A percentile compares a stretch with the other conserved stretches of the same genome.
phyloP scores from a whole-genome alignment of 2,329 filamentous ascomycete species.

The Emmonsia crescens region DNA sequence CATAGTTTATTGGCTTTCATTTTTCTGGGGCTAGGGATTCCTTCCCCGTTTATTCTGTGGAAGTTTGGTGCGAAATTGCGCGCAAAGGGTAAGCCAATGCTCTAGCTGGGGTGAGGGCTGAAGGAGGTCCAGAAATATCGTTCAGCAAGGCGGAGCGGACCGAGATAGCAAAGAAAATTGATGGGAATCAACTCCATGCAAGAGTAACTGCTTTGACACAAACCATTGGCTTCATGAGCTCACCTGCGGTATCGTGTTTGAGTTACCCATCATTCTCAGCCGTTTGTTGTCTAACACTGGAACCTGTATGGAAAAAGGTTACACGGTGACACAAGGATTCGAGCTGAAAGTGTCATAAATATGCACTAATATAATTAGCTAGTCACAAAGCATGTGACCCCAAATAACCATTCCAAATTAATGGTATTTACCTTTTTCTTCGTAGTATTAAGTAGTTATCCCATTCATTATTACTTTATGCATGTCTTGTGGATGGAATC shows the following conservation, averaged over 20 bases:
- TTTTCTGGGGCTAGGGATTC: conserved; percentile 36
- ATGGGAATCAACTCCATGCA: no score
- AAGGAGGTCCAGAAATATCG: neutral
- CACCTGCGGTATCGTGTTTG: neutral
- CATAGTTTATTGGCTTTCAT: conserved; percentile 46
- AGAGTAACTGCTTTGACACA: no score
- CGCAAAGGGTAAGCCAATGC: neutral
- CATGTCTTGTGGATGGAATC: no score
- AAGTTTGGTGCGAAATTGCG: conserved; percentile 6
- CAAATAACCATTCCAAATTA: no score
- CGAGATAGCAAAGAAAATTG: neutral
- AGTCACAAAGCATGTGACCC: no score
- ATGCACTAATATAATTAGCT: no score
- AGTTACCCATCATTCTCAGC: neutral
- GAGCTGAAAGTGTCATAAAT: neutral
- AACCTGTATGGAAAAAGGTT: neutral
- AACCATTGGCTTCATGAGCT: neutral
- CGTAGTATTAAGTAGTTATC: no score
- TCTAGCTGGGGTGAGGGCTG: neutral
- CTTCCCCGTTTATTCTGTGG: conserved; percentile 5
- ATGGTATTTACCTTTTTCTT: no score
- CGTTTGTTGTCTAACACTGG: neutral
- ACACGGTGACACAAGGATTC: neutral
- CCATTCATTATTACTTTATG: no score
- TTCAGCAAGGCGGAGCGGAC: neutral